Evolutionary conservation across 306 rosid genomes (phyloP), one percentile per base, ranked within the genome.

Genomic region (Amphicarpaea edgeworthii): DNA sequence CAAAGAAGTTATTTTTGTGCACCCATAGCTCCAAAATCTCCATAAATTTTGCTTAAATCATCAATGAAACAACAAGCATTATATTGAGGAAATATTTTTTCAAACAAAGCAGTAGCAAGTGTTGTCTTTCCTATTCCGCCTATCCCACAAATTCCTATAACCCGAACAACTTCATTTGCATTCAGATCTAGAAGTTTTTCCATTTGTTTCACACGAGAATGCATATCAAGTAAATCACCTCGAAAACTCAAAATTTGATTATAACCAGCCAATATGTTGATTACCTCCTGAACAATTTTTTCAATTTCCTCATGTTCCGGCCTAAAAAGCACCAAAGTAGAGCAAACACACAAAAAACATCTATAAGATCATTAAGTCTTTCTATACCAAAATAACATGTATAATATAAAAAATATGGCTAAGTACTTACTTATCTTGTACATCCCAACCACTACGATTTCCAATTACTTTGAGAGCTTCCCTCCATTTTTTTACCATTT

Each of bases 61-160:
- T 30, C 34, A 30, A 30, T 30, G 6, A 30, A 30, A 30, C 34
- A 30, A 30, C 34, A 3, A 30, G 34, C 34, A 30, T 30, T 6
- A 30, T 30, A 30, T 30, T 30, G 34, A 30, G 34, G 34, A 30
- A 6, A 30, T 5, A 30, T 30, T 30, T 30, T 30, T 3, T 6
- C 5, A 30, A 30, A 30, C 34, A 30, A 30, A 30, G 34, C 34
- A 30, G 34, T 30, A 30, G 5, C 34, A 30, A 30, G 34, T 30
- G 34, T 30, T 30, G 34, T 30, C 34, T 30, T 30, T 30, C 34
- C 34, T 30, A 30, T 4, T 30, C 34, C 76, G 7, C 67, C 26
- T 67, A 86, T 87, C 80, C 41, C 77, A 8, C 40, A 72, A 20
- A 72, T 23, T 0, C 77, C 67, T 5, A 55, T 5, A 21, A 72